A percentile compares a stretch with the other conserved stretches of the same genome.
phyloP scores from a whole-genome alignment of 768 basidiomycete genomes.

The Trametes villosa region DNA sequence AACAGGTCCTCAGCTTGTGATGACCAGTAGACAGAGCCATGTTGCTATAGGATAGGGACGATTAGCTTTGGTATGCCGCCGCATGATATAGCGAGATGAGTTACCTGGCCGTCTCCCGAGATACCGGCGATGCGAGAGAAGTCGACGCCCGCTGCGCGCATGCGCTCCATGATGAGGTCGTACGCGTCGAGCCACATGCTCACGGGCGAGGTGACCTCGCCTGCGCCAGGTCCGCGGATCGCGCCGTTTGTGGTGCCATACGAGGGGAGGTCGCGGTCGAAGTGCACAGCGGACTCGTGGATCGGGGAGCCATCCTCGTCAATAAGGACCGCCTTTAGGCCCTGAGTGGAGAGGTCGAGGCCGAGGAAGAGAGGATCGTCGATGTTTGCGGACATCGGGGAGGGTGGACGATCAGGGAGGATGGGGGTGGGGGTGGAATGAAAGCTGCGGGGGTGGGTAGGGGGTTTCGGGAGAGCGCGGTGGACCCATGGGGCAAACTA shows the following conservation, averaged over 20 bases:
- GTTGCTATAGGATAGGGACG: constrained; percentile 56
- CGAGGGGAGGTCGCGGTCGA: constrained; percentile 76
- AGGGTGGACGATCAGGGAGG: neutral
- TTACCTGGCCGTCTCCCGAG: constrained; percentile 80
- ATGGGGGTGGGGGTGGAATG: neutral
- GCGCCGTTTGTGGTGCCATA: constrained; percentile 72
- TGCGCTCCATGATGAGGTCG: constrained; percentile 71
- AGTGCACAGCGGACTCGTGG: constrained; percentile 75
- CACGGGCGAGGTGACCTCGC: constrained; percentile 81
- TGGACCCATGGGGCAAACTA: neutral
- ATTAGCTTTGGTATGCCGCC: neutral
- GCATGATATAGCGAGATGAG: constrained; percentile 11
- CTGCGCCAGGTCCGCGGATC: constrained; percentile 62
- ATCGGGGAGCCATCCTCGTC: constrained; percentile 59
- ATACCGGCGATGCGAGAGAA: constrained; percentile 63
- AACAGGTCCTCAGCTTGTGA: constrained; percentile 54
- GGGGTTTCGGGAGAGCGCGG: neutral
- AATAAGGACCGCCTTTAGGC: constrained; percentile 77
- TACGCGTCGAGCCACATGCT: constrained; percentile 86
- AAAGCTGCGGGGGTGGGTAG: constrained; percentile 1
- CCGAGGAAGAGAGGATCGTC: constrained; percentile 64
- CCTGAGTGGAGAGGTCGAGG: constrained; percentile 86
- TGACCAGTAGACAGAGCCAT: constrained; percentile 88
- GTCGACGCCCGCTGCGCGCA: constrained; percentile 62
- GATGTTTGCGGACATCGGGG: constrained; percentile 13